Conservation (phyloP, 2,329 filamentous ascomycete genomes). For the Colletotrichum acutatum region DNA sequence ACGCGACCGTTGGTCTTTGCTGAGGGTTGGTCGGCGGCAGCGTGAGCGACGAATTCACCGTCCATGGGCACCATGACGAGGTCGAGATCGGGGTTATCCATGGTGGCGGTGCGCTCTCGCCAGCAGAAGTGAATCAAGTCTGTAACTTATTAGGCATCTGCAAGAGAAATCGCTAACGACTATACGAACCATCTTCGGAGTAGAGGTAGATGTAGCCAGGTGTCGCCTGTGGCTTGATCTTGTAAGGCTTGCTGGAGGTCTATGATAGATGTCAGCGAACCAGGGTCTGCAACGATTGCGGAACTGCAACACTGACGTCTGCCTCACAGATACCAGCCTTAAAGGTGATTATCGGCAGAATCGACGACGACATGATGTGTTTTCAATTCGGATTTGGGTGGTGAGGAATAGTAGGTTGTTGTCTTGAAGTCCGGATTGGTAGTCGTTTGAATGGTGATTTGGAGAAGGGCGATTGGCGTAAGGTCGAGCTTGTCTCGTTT, state of each 20-base stretch:
- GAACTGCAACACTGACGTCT: constrained; percentile 69
- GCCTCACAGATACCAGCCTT: constrained; percentile 92
- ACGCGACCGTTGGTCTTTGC: constrained; percentile 86
- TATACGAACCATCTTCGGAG: constrained; percentile 80
- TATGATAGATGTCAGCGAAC: constrained; percentile 41
- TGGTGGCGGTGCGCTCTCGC: constrained; percentile 79
- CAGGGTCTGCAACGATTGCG: constrained; percentile 1
- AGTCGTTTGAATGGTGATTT: constrained; percentile 13
- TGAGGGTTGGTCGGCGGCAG: constrained; percentile 62
- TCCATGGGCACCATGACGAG: constrained; percentile 94
- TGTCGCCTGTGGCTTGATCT: constrained; percentile 77
- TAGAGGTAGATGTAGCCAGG: constrained; percentile 94
- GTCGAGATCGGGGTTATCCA: constrained; percentile 83
- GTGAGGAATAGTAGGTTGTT: background rate
- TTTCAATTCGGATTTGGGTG: constrained; percentile 21
- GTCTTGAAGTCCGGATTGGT: background rate
- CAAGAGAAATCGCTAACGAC: background rate
- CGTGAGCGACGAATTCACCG: constrained; percentile 86
- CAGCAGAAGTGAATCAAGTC: constrained; percentile 97
- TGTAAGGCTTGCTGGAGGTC: constrained; percentile 68
- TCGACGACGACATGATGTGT: constrained; percentile 71
- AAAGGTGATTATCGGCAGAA: constrained; percentile 90
- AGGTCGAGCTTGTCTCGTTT: constrained; percentile 23
- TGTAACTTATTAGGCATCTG: constrained; percentile 45
- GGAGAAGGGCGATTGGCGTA: constrained; percentile 17